Evolutionary conservation across 2,329 filamentous ascomycete genomes (phyloP).

Genomic region (Ophidiomyces ophidiicola): DNA sequence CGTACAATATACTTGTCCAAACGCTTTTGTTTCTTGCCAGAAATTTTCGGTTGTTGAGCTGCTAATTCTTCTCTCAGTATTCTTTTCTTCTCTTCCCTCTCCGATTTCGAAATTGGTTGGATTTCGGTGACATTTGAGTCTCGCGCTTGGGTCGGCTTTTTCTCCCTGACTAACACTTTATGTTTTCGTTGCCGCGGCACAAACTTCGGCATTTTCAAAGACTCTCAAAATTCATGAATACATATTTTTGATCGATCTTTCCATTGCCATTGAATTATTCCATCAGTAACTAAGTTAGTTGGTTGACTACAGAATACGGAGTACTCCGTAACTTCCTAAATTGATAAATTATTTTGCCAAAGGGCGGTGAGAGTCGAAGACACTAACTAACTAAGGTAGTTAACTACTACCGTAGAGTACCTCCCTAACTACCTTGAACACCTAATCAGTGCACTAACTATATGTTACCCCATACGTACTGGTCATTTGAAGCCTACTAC

Average conservation of each 20-base stretch:
- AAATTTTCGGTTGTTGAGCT: slow-evolving; percentile 44
- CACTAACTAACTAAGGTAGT: too few relatives aligned
- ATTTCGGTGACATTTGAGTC: slow-evolving; percentile 35
- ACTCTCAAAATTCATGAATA: neutral
- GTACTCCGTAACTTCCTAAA: too few relatives aligned
- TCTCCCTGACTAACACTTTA: slow-evolving; percentile 31
- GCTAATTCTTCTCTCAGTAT: slow-evolving; percentile 44
- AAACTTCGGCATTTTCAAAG: slow-evolving; percentile 34
- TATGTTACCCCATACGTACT: too few relatives aligned
- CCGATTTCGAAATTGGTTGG: slow-evolving; percentile 37
- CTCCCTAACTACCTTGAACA: too few relatives aligned
- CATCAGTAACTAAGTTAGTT: neutral
- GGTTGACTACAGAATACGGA: too few relatives aligned
- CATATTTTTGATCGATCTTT: neutral
- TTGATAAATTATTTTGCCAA: slow-evolving; percentile 16
- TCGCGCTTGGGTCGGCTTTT: slow-evolving; percentile 13
- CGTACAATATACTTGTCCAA: slow-evolving; percentile 55
- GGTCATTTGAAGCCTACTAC: too few relatives aligned
- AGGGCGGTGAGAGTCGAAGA: slow-evolving; percentile 16
- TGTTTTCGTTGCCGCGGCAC: slow-evolving; percentile 49
- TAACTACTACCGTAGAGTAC: too few relatives aligned
- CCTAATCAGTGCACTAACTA: too few relatives aligned
- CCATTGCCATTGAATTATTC: neutral
- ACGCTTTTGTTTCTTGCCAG: slow-evolving; percentile 54
- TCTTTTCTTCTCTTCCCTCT: slow-evolving; percentile 42